Conservation (phyloP, 2,329 filamentous ascomycete species). For the Didymosphaeria variabile region DNA sequence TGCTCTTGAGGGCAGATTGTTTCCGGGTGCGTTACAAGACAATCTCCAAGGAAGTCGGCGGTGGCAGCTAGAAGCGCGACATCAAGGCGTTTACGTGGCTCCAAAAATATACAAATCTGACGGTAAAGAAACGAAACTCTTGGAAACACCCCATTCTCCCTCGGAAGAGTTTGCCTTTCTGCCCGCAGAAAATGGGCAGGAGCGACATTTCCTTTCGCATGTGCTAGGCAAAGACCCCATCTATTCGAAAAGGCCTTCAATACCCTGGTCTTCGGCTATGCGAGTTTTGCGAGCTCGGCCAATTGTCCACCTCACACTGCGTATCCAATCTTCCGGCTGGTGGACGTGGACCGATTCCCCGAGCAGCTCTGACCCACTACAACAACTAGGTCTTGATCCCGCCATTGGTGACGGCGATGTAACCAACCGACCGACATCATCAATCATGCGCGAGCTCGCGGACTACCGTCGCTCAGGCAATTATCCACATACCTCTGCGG, state of each 20-base stretch:
- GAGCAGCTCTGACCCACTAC: background rate
- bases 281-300: conserved; percentile 22
- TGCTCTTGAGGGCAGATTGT: conserved; percentile 18
- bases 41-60: conserved; percentile 3
- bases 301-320: conserved; percentile 29
- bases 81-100: conserved; percentile 21
- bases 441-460: background rate
- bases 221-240: background rate
- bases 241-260: background rate
- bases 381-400: background rate
- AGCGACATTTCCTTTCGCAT: background rate
- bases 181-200: background rate
- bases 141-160: background rate
- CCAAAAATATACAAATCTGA: conserved; percentile 16
- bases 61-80: conserved; percentile 19
- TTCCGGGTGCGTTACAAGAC: conserved; percentile 1
- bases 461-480: background rate
- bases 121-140: background rate
- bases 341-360: conserved; percentile 17
- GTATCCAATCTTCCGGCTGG: conserved; percentile 25
- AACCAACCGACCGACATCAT: background rate
- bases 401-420: background rate
- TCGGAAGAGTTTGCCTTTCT: conserved; percentile 18
- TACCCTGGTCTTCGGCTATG: conserved; percentile 19
- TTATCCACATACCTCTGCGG: background rate